Evolutionary conservation across 306 rosid genomes (phyloP).

Genomic region (Begonia masoniana): DNA sequence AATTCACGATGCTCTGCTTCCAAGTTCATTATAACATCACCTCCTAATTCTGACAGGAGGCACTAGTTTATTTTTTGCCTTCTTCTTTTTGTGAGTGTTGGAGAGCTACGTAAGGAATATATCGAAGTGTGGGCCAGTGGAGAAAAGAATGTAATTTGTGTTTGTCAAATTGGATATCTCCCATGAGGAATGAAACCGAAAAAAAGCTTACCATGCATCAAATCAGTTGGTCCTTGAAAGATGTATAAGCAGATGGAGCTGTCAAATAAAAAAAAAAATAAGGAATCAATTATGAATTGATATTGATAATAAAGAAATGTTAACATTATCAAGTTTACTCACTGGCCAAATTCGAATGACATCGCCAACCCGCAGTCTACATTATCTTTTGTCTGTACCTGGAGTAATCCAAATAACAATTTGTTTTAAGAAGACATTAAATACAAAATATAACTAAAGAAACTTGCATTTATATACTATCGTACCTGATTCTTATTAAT

Average conservation of each 20-base stretch:
- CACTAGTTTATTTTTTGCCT: too few relatives aligned
- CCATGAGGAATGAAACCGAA: too few relatives aligned
- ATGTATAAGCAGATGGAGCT: slow-evolving; percentile 87
- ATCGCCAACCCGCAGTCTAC: slow-evolving; percentile 81
- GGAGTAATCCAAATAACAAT: slow-evolving; percentile 7
- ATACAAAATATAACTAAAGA: neutral
- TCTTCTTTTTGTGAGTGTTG: too few relatives aligned
- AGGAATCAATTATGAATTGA: slow-evolving; percentile 1
- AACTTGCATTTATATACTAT: slow-evolving; percentile 5
- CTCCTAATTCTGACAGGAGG: too few relatives aligned
- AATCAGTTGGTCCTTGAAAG: slow-evolving; percentile 82
- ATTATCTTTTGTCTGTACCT: slow-evolving; percentile 61
- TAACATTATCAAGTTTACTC: slow-evolving; percentile 20
- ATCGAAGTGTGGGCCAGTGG: too few relatives aligned
- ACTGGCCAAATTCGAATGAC: slow-evolving; percentile 94
- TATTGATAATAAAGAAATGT: slow-evolving; percentile 1
- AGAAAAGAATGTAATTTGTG: too few relatives aligned
- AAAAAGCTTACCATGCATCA: slow-evolving; percentile 78
- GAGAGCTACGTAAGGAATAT: too few relatives aligned
- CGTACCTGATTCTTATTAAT: slow-evolving; percentile 71
- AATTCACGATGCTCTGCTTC: too few relatives aligned
- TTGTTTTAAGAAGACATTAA: neutral
- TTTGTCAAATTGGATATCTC: too few relatives aligned
- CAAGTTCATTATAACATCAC: too few relatives aligned
- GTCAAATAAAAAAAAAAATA: slow-evolving; percentile 14